These are phyloP conservation scores for Candida cerambycidarum DNA, from an alignment of 805 yeast genomes.

Conservation along the genomic window DNA sequence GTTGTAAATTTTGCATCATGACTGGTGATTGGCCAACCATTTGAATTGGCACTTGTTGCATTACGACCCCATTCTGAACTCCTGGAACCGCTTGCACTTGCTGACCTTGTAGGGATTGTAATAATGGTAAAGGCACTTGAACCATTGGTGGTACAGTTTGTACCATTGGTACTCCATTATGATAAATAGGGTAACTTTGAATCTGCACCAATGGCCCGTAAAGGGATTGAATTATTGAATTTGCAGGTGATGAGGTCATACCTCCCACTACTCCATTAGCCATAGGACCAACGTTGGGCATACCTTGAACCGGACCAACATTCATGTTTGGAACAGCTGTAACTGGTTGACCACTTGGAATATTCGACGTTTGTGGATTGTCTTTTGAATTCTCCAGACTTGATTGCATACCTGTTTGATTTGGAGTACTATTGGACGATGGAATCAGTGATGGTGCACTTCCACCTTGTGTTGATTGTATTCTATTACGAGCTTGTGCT, in stretches of 20 bases:
- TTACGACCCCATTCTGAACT: not conserved
- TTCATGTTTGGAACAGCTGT: not conserved
- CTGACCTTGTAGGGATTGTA: slow-evolving; percentile 9
- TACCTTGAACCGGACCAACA: slow-evolving; percentile 1
- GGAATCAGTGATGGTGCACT: not conserved
- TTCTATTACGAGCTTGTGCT: not conserved
- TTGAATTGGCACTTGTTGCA: slow-evolving; percentile 8
- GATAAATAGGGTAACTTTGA: slow-evolving; percentile 20
- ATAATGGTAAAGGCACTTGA: slow-evolving; percentile 15
- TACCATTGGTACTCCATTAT: slow-evolving; percentile 16
- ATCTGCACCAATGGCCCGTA: slow-evolving; percentile 28
- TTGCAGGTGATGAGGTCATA: not conserved
- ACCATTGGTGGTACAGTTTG: slow-evolving; percentile 17
- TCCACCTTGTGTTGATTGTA: not conserved
- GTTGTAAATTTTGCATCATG: not conserved
- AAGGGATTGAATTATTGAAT: slow-evolving; percentile 22
- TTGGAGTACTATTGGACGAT: not conserved
- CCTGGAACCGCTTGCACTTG: slow-evolving; percentile 2
- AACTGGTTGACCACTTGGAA: not conserved
- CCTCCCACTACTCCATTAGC: slow-evolving; percentile 1
- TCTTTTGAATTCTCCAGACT: slow-evolving; percentile 2
- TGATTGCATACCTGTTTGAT: not conserved
- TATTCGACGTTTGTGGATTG: not conserved
- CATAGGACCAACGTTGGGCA: not conserved
- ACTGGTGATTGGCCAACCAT: slow-evolving; percentile 9